Percentiles rank a stretch among this genome's conserved stretches.
phyloP scores from a whole-genome alignment of 345 rosid genomes.

The Syzygium jambos region DNA sequence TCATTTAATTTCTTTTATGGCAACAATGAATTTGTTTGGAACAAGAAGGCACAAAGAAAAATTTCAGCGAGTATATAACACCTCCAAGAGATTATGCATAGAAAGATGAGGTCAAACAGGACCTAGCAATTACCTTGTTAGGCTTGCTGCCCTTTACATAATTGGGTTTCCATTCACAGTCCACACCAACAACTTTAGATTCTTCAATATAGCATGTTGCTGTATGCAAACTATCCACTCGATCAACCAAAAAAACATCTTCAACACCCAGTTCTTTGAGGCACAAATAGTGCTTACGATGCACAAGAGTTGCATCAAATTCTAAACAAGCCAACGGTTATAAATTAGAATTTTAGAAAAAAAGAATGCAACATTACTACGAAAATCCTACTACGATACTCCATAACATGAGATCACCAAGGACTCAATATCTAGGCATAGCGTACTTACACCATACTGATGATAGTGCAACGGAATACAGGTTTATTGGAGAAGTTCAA shows the following conservation, averaged over 20 bases:
- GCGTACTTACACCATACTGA: not conserved
- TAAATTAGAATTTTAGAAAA: not conserved
- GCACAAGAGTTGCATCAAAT: slow-evolving; percentile 27
- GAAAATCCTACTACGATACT: not conserved
- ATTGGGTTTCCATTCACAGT: slow-evolving; percentile 98
- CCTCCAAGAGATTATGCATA: not conserved
- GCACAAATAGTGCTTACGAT: slow-evolving; percentile 15
- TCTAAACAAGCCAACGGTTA: slow-evolving; percentile 32
- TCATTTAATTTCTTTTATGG: not conserved
- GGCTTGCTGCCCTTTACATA: slow-evolving; percentile 60
- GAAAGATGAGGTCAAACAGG: not conserved
- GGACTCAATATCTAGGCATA: not conserved
- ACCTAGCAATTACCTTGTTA: slow-evolving; percentile 45
- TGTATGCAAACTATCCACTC: slow-evolving; percentile 33
- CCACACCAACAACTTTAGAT: slow-evolving; percentile 75
- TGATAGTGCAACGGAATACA: not conserved
- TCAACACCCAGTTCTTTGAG: slow-evolving; percentile 53
- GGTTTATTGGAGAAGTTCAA: not conserved
- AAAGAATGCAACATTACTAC: too few species aligned
- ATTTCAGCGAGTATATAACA: not conserved
- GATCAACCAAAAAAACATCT: slow-evolving; percentile 75
- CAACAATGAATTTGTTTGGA: not conserved
- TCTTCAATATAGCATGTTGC: slow-evolving; percentile 56
- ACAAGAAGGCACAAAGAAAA: not conserved
- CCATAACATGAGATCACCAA: not conserved